These are phyloP conservation scores for Haberlea rhodopensis DNA, from an alignment of 257 asterid genomes.

Conservation along the genomic window DNA sequence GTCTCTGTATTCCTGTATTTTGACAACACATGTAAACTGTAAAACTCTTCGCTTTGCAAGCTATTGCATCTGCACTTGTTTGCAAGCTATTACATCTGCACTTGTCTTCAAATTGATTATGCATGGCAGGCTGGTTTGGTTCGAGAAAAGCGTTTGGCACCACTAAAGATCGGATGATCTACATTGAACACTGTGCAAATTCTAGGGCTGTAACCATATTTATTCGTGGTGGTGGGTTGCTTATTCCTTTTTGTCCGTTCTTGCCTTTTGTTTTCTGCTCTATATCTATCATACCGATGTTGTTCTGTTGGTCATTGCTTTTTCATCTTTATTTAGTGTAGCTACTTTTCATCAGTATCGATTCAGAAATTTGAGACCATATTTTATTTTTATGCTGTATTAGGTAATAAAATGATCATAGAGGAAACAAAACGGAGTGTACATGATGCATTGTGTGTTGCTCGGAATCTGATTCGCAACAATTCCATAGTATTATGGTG, in stretches of 20 bases:
- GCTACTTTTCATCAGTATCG: background rate
- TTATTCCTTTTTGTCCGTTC: conserved; percentile 12
- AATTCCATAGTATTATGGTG: conserved; percentile 95
- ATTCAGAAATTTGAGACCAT: background rate
- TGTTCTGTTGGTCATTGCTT: background rate
- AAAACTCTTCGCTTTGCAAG: too few relatives aligned
- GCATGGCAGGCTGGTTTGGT: conserved; percentile 83
- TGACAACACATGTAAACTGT: background rate
- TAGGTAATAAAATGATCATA: conserved; percentile 98
- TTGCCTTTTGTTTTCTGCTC: background rate
- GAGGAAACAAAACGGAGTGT: conserved; percentile 97
- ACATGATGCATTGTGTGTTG: conserved; percentile 93
- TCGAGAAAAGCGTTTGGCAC: conserved; percentile 91
- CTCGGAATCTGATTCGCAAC: conserved; percentile 90
- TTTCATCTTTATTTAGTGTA: conserved; percentile 1
- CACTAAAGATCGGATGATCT: conserved; percentile 94
- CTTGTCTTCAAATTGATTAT: conserved; percentile 20
- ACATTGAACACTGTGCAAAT: conserved; percentile 97
- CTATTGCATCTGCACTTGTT: too few relatives aligned
- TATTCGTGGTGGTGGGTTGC: conserved; percentile 89
- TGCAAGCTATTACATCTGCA: background rate
- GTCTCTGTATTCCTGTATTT: background rate
- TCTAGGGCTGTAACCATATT: conserved; percentile 96
- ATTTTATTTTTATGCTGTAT: conserved; percentile 18
- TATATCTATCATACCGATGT: background rate